A percentile compares a stretch with the other conserved stretches of the same genome.
Evolutionary conservation across 2,329 filamentous ascomycete genomes (phyloP).

Genomic region (Aspergillus costaricaensis): DNA sequence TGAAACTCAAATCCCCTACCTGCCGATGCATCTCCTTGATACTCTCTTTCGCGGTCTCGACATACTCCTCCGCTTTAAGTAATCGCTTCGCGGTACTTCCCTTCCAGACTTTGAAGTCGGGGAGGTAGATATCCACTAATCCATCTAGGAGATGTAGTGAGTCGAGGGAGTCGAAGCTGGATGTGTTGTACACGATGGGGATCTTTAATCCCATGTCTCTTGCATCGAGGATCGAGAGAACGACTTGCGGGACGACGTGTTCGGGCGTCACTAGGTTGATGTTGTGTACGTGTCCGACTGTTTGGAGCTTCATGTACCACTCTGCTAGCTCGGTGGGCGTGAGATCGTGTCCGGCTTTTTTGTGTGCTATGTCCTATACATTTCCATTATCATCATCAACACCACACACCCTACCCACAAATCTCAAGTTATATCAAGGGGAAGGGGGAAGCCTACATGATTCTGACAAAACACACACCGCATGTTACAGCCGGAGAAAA

Average conservation of each 20-base stretch:
- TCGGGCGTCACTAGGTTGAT: conserved; percentile 87
- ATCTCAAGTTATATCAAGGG: background rate
- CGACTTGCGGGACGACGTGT: conserved; percentile 83
- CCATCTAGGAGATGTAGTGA: conserved; percentile 74
- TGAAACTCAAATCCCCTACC: conserved; percentile 82
- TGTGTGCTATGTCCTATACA: conserved; percentile 69
- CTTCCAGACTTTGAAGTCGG: conserved; percentile 84
- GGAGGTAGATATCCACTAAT: conserved; percentile 81
- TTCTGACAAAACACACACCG: conserved; percentile 78
- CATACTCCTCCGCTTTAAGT: conserved; percentile 77
- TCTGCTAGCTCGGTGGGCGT: conserved; percentile 76
- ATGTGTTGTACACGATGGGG: conserved; percentile 84
- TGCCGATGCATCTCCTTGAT: conserved; percentile 78
- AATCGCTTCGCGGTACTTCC: conserved; percentile 66
- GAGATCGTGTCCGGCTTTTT: conserved; percentile 77
- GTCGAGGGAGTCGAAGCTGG: conserved; percentile 73
- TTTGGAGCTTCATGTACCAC: conserved; percentile 81
- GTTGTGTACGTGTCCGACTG: conserved; percentile 80
- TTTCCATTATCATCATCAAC: no score
- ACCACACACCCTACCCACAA: no score
- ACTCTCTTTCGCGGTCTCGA: conserved; percentile 70
- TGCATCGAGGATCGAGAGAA: conserved; percentile 72
- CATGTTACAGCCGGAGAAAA: conserved; percentile 76
- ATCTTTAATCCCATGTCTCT: conserved; percentile 68
- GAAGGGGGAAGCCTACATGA: conserved; percentile 44